Conservation (phyloP, 108 stramenopile genomes). For the Bacterosira constricta region DNA sequence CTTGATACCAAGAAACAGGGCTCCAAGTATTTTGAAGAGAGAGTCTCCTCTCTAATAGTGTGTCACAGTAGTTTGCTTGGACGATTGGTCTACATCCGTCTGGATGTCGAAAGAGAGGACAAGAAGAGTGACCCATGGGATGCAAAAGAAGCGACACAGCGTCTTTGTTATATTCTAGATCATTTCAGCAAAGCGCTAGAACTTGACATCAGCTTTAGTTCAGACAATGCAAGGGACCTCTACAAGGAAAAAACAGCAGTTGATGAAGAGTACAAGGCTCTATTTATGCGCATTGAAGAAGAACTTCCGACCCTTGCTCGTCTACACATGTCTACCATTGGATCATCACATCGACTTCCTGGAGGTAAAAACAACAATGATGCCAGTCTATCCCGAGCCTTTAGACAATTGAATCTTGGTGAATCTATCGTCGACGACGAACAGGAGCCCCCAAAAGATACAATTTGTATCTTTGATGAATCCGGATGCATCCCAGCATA, state of each 20-base stretch:
- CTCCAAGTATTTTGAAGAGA: slow-evolving; percentile 22
- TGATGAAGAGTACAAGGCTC: slow-evolving; percentile 21
- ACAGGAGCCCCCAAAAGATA: slow-evolving; percentile 13
- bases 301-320: slow-evolving; percentile 37
- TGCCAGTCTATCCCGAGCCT: neutral
- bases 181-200: slow-evolving; percentile 3
- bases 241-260: slow-evolving; percentile 6
- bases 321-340: slow-evolving; percentile 51
- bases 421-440: neutral
- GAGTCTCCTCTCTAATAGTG: neutral
- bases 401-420: slow-evolving; percentile 3
- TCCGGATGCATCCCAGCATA: slow-evolving; percentile 61
- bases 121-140: slow-evolving; percentile 13
- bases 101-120: slow-evolving; percentile 1
- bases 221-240: slow-evolving; percentile 20
- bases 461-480: slow-evolving; percentile 60
- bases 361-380: neutral
- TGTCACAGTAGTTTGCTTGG: slow-evolving; percentile 10
- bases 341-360: slow-evolving; percentile 51
- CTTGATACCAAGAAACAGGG: neutral
- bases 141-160: slow-evolving; percentile 32
- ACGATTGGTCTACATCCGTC: slow-evolving; percentile 17
- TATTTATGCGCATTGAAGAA: neutral
- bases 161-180: slow-evolving; percentile 9
- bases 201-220: slow-evolving; percentile 14